These are phyloP conservation scores for Talaromyces stipitatus DNA, from an alignment of 495 filamentous ascomycete genomes.

Conservation along the genomic window DNA sequence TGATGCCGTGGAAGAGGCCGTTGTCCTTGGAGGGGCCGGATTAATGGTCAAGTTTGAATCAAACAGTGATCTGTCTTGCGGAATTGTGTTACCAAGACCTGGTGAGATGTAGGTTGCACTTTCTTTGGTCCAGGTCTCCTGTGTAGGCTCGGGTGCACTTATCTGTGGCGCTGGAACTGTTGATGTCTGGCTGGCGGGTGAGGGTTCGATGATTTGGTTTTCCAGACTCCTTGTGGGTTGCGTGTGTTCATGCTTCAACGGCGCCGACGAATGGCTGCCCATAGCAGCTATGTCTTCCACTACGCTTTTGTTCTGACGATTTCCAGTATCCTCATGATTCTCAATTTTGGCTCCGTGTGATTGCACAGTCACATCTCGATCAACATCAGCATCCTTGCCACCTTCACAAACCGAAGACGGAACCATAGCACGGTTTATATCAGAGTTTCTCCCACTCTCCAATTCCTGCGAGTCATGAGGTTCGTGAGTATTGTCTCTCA, in stretches of 20 bases:
- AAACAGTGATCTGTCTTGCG: conserved; percentile 4
- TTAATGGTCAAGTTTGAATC: conserved; percentile 12
- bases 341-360: neutral
- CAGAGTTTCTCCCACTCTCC: neutral
- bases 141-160: neutral
- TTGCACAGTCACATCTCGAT: conserved; percentile 13
- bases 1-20: conserved; percentile 7
- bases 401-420: neutral
- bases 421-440: conserved; percentile 1
- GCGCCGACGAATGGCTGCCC: conserved; percentile 14
- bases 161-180: neutral
- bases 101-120: too few relatives aligned
- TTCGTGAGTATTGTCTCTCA: neutral
- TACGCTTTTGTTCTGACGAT: conserved; percentile 1
- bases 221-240: neutral
- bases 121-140: conserved; percentile 10
- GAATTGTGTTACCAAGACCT: neutral
- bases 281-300: conserved; percentile 16
- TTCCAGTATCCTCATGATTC: conserved; percentile 6
- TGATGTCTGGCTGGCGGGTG: neutral
- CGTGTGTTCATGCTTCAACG: conserved; percentile 3
- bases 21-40: conserved; percentile 8
- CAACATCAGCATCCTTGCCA: conserved; percentile 11
- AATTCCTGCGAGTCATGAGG: conserved; percentile 4
- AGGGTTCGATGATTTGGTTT: neutral